Evolutionary conservation across 2,329 filamentous ascomycete genomes (phyloP).

Genomic region (Colletotrichum tofieldiae): DNA sequence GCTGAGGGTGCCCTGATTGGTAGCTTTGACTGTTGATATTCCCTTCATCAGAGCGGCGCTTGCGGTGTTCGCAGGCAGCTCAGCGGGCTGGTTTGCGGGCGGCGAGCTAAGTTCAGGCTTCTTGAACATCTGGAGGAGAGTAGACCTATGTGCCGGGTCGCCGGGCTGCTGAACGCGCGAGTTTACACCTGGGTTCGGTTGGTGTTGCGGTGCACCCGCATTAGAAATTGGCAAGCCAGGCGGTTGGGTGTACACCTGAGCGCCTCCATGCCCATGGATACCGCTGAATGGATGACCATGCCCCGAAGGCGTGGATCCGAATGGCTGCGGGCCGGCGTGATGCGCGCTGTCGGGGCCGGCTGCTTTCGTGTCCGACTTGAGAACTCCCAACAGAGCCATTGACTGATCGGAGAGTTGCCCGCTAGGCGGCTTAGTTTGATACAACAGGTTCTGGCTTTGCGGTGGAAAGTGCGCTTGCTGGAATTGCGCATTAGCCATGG

Average conservation of each 20-base stretch:
- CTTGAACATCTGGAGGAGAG: constrained; percentile 70
- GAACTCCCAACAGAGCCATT: constrained; percentile 57
- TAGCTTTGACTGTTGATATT: constrained; percentile 10
- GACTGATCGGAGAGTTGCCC: constrained; percentile 52
- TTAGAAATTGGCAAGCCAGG: constrained; percentile 1
- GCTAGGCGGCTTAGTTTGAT: constrained; percentile 41
- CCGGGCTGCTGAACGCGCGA: constrained; percentile 50
- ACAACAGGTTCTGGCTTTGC: constrained; percentile 41
- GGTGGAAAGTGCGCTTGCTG: constrained; percentile 24
- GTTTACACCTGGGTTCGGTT: constrained; percentile 19
- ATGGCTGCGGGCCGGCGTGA: not conserved
- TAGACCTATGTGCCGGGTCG: constrained; percentile 58
- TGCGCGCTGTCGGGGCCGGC: constrained; percentile 7
- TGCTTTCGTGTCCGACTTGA: constrained; percentile 52
- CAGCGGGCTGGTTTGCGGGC: constrained; percentile 22
- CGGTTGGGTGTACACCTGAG: constrained; percentile 4
- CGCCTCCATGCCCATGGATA: constrained; percentile 9
- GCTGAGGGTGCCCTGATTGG: constrained; percentile 12
- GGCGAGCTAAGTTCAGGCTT: constrained; percentile 50
- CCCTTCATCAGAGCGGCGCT: constrained; percentile 35
- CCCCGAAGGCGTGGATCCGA: not conserved
- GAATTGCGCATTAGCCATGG: constrained; percentile 19
- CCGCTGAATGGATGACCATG: not conserved
- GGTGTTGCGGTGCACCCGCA: not conserved
- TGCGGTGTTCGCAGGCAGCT: constrained; percentile 38